Conservation (phyloP, 176 grass and related monocot genomes). For the Rhipidocladum racemiflorum region DNA sequence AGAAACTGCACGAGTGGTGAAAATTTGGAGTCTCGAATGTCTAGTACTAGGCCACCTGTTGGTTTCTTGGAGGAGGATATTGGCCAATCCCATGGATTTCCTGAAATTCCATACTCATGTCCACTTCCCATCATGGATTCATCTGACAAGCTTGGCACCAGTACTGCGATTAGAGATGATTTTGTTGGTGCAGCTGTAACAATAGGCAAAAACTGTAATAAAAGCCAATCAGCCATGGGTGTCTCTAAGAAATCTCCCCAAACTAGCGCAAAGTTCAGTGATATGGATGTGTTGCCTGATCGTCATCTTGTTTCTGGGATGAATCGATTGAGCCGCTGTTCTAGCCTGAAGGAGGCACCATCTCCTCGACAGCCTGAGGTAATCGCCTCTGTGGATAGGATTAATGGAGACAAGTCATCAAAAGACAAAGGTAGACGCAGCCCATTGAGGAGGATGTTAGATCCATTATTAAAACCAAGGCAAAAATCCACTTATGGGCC, state of each 20-base stretch:
- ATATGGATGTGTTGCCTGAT: constrained; percentile 33
- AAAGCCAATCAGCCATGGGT: constrained; percentile 16
- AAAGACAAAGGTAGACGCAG: constrained; percentile 68
- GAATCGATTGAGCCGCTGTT: constrained; percentile 54
- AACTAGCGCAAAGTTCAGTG: constrained; percentile 38
- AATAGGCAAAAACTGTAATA: constrained; percentile 13
- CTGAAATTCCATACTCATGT: constrained; percentile 63
- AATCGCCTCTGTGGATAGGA: constrained; percentile 40
- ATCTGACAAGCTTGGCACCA: constrained; percentile 25
- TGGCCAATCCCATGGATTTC: constrained; percentile 26
- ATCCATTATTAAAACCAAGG: constrained; percentile 80
- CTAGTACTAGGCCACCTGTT: constrained; percentile 31
- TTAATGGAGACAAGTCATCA: constrained; percentile 49
- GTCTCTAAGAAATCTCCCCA: neutral
- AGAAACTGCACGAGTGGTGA: constrained; percentile 21
- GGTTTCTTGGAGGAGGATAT: constrained; percentile 48
- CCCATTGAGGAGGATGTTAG: constrained; percentile 85
- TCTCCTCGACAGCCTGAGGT: constrained; percentile 22
- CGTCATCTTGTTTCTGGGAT: constrained; percentile 25
- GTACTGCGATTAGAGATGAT: constrained; percentile 13
- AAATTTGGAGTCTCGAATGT: constrained; percentile 19
- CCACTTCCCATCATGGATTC: constrained; percentile 53
- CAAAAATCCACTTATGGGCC: constrained; percentile 38
- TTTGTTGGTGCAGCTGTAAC: constrained; percentile 24
- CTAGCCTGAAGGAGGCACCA: constrained; percentile 54